phyloP scores from a whole-genome alignment of 2,329 filamentous ascomycete genomes.

The Xylaria sp. region DNA sequence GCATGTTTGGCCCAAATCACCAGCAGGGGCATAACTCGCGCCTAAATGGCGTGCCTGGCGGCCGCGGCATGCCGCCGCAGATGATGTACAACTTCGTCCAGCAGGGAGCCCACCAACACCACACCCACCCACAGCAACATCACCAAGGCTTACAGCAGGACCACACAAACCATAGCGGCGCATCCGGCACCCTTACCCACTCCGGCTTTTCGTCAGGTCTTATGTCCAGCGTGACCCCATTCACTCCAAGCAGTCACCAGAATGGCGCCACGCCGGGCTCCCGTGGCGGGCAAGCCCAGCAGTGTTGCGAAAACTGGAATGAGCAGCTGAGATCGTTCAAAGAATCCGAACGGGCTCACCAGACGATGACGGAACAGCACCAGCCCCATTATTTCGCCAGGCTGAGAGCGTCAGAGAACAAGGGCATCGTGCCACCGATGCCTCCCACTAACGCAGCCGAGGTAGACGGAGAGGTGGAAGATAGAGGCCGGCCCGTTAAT shows the following conservation, averaged over 20 bases:
- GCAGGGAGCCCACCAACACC: slow-evolving; percentile 55
- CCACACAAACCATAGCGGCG: slow-evolving; percentile 56
- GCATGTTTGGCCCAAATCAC: slow-evolving; percentile 75
- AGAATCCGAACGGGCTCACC: slow-evolving; percentile 72
- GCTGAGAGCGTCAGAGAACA: slow-evolving; percentile 70
- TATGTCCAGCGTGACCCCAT: slow-evolving; percentile 66
- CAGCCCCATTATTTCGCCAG: slow-evolving; percentile 73
- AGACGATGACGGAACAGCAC: slow-evolving; percentile 69
- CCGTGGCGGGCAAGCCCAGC: slow-evolving; percentile 54
- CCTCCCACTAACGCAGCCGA: slow-evolving; percentile 52
- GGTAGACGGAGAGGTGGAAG: slow-evolving; percentile 58
- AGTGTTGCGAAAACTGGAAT: slow-evolving; percentile 75
- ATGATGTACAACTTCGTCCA: slow-evolving; percentile 66
- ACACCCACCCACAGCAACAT: slow-evolving; percentile 63
- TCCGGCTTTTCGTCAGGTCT: slow-evolving; percentile 65
- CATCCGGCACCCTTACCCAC: slow-evolving; percentile 61
- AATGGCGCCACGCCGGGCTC: slow-evolving; percentile 58
- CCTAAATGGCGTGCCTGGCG: slow-evolving; percentile 70
- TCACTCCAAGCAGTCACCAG: slow-evolving; percentile 56
- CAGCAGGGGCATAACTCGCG: slow-evolving; percentile 75
- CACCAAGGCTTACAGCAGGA: slow-evolving; percentile 63
- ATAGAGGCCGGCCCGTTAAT: slow-evolving; percentile 65
- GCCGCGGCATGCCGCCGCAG: slow-evolving; percentile 56
- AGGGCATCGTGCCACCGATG: slow-evolving; percentile 62
- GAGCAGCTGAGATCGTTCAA: slow-evolving; percentile 82